Base-by-base conservation (phyloP, 164 flowering plant genomes). In the Akebia trifoliata region DNA sequence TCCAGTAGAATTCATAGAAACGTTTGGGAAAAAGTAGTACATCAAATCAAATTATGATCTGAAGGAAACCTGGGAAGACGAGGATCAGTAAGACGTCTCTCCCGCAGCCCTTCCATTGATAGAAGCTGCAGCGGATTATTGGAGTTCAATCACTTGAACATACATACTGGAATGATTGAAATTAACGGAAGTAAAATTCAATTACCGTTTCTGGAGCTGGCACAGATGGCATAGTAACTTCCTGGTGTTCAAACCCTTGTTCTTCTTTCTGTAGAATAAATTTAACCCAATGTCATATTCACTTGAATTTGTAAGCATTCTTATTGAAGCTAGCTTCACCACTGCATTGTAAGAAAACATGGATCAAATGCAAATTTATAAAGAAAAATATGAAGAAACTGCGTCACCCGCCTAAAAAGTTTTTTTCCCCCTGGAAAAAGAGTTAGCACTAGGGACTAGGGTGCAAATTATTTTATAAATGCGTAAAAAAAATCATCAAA, bases 231-330 rank as follows among this genome's bases (percentile, higher is more conserved):
- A 87, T 90, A 47, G 35, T 62, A 53, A 65, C 79, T 34, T 58
- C 81, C 65, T 90, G 99, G 68, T 94, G 96, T 12, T 81, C 92
- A 78, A 84, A 94, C 9, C 87, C 87, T 18, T 50, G 36, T 69
- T 84, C 89, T 53, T 82, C 90, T 70, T 81, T 87, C 99, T 90
- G 84, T 24, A 64, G 59, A 63, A 69, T 29, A 18, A 63, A 54
- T 9, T 22, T n/a, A 48, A 49, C 17, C n/a, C 4, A 43, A 60
- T 20, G 26, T 36, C 24, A 61, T 0, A 39, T 59, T 31, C 20
- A 26, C 31, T 32, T 40, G 6, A 21, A 30, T 17, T 46, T 35
- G 34, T 47, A 45, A 15, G 43, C 22, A 32, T 21, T 36, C 24
- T 34, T 22, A 12, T 21, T 12, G 26, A 21, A 6, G 4, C 2